Base-by-base conservation (phyloP, 495 filamentous ascomycete genomes). In the Wilcoxina mikolae region DNA sequence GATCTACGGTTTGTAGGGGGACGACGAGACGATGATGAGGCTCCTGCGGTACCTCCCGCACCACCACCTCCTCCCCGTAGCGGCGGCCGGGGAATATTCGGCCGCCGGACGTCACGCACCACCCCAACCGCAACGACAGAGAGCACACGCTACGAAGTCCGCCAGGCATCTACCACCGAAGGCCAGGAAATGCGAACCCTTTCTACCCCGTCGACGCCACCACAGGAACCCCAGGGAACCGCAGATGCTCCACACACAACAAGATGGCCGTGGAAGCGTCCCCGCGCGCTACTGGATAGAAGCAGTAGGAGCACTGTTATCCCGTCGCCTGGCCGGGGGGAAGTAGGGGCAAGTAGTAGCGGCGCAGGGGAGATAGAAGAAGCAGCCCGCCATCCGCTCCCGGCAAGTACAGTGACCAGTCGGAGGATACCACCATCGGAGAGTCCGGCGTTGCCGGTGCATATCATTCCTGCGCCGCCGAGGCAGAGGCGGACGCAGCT, bases 261-360 rank as follows among this genome's bases (percentile, higher is more conserved):
- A 17, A 46, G 1, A 11, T 25, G 43, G 43, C 23, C 43, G 9
- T 46, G 17, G 43, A 46, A 46, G 3, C 15, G 23, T n/a, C n/a
- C n/a, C n/a, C n/a, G n/a, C n/a, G n/a, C n/a, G n/a, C n/a, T n/a
- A 18, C 43, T 15, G 9, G n/a, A 22, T 12, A 15, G 43, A 1
- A 46, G 43, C 22, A 18, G 43, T 39, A 39, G 35, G 4, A 39
- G 43, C n/a, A n/a, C n/a, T n/a, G n/a, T n/a, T n/a, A n/a, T n/a
- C n/a, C n/a, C n/a, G n/a, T n/a, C 33, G 9, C 9, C 17, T 38
- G 33, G 33, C 17, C 33, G 9, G 57, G 65, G 62, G 3, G 63
- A 65, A n/a, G n/a, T n/a, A 60, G 52, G 44, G 38, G 18, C 55
- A 58, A 23, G 55, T 64, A 67, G 22, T 69, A 73, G 23, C 12